phyloP scores from a whole-genome alignment of 2,329 filamentous ascomycete genomes.

The Sclerotinia trifoliorum region DNA sequence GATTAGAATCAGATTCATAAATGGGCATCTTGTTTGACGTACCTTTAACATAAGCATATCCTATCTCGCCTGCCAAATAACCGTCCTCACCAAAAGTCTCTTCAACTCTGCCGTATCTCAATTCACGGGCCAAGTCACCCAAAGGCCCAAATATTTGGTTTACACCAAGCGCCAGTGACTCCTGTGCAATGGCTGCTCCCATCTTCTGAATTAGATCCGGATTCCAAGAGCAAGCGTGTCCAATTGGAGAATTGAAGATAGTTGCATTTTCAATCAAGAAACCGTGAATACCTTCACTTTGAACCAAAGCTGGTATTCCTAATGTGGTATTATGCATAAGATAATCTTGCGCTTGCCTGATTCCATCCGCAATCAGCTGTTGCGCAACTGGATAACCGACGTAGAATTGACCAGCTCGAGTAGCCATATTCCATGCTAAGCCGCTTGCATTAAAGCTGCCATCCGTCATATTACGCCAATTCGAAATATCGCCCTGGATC shows the following conservation, averaged over 20 bases:
- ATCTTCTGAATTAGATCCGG: conserved; percentile 62
- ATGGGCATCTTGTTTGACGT: conserved; percentile 45
- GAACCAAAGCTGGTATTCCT: conserved; percentile 71
- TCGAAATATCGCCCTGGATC: conserved; percentile 67
- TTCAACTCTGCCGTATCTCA: conserved; percentile 71
- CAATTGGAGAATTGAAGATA: conserved; percentile 77
- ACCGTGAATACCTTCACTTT: conserved; percentile 73
- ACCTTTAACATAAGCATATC: conserved; percentile 58
- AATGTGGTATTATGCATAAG: conserved; percentile 63
- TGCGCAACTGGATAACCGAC: conserved; percentile 66
- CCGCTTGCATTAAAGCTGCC: conserved; percentile 67
- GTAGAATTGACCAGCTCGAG: conserved; percentile 59
- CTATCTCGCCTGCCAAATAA: conserved; percentile 66
- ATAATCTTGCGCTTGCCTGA: conserved; percentile 68
- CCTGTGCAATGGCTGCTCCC: conserved; percentile 63
- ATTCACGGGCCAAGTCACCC: conserved; percentile 67
- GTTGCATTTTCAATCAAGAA: conserved; percentile 71
- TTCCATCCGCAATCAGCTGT: conserved; percentile 60
- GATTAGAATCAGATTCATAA: conserved; percentile 35
- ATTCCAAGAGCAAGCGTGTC: conserved; percentile 70
- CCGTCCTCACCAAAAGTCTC: conserved; percentile 71
- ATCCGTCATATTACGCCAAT: conserved; percentile 69
- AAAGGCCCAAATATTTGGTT: conserved; percentile 73
- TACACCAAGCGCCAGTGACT: conserved; percentile 65
- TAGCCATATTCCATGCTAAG: conserved; percentile 61